Conservation (phyloP, 176 grass and related monocot species). For the Raddia distichophylla region DNA sequence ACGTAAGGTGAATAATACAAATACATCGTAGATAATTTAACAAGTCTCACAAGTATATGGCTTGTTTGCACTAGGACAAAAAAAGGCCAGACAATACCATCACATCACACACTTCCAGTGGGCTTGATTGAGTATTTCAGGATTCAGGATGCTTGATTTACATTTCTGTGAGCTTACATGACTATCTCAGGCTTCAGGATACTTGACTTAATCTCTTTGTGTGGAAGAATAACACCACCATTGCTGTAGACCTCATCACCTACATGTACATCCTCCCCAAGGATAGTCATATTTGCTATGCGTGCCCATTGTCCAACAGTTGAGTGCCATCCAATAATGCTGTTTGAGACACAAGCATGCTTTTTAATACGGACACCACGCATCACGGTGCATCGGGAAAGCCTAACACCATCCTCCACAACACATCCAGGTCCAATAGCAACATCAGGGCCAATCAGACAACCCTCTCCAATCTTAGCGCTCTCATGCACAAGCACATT, state of each 20-base stretch:
- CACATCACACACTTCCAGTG: constrained; percentile 7
- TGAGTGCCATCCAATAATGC: constrained; percentile 93
- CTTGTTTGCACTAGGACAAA: constrained; percentile 37
- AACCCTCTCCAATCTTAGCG: constrained; percentile 87
- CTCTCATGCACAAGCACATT: constrained; percentile 83
- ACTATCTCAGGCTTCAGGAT: constrained; percentile 97
- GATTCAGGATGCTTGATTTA: constrained; percentile 80
- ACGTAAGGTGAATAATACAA: background rate
- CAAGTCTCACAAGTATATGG: constrained; percentile 13
- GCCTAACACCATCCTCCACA: constrained; percentile 83
- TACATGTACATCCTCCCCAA: constrained; percentile 93
- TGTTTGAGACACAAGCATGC: constrained; percentile 79
- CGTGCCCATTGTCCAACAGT: constrained; percentile 86
- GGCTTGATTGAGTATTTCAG: constrained; percentile 92
- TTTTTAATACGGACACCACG: constrained; percentile 78
- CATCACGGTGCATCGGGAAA: constrained; percentile 86
- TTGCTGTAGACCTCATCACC: constrained; percentile 91
- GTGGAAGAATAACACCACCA: constrained; percentile 84
- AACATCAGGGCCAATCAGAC: constrained; percentile 92
- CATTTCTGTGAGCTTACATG: constrained; percentile 61
- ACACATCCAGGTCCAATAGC: constrained; percentile 79
- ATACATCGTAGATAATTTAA: constrained; percentile 36
- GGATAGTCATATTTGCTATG: constrained; percentile 87
- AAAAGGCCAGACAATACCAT: background rate
- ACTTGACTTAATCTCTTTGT: constrained; percentile 93